Evolutionary conservation across 2,329 filamentous ascomycete genomes (phyloP).

Genomic region (Neocatenulostroma microsporum): DNA sequence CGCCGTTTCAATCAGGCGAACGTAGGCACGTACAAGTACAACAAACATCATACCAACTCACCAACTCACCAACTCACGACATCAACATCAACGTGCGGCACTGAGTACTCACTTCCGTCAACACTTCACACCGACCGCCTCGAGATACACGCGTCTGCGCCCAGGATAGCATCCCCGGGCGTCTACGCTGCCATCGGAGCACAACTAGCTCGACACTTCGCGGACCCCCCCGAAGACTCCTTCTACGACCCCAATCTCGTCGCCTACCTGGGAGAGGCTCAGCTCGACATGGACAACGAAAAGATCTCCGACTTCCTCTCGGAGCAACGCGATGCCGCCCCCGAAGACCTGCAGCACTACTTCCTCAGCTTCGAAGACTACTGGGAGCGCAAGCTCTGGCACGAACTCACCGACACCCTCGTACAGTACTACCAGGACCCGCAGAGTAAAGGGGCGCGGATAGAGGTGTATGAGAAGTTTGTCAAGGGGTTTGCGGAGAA

Average conservation of each 20-base stretch:
- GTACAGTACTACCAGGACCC: constrained; percentile 80
- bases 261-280: too few relatives aligned
- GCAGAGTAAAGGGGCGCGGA: constrained; percentile 72
- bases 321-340: constrained; percentile 79
- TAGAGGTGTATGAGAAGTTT: constrained; percentile 89
- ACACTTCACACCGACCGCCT: too few relatives aligned
- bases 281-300: constrained; percentile 64
- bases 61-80: neutral
- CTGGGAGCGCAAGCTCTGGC: constrained; percentile 99
- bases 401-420: constrained; percentile 87
- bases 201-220: too few relatives aligned
- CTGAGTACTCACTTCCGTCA: too few relatives aligned
- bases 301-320: constrained; percentile 86
- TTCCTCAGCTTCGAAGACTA: constrained; percentile 90
- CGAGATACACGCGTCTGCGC: too few relatives aligned
- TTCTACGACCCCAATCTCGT: too few relatives aligned
- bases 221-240: too few relatives aligned
- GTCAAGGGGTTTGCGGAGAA: constrained; percentile 94
- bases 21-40: too few relatives aligned
- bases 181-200: too few relatives aligned
- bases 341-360: constrained; percentile 77
- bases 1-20: constrained; percentile 1
- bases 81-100: too few relatives aligned
- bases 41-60: neutral
- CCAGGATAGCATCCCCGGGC: too few relatives aligned